Base-by-base conservation (phyloP, 495 filamentous ascomycete species). In the Penicillium soppii region DNA sequence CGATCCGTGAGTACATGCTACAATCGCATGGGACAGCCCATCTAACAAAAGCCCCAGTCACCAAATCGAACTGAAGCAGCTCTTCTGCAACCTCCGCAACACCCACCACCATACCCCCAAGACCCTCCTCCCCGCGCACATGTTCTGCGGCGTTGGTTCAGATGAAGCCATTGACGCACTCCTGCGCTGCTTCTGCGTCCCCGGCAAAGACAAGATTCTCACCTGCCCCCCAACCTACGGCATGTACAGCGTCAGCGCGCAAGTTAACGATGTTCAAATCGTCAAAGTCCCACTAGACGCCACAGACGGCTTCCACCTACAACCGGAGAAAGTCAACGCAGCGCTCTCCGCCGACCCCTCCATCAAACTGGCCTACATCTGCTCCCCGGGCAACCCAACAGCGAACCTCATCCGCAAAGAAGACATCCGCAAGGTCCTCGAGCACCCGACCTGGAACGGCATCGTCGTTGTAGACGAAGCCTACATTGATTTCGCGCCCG, bases 151-250 rank as follows among this genome's bases (percentile, higher is more conserved):
- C 54, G 92, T 98, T 43, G 94, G 94, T 54, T 91, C 87, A 49
- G 95, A 98, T 69, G 94, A 98, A 73, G 91, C 88, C 37, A 96
- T 98, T 69, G 94, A 98, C 72, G 88, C 89, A 5, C 80, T 98
- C 12, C 78, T 97, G 27, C 85, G 94, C 42, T 90, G 86, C 70
- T 98, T 98, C 77, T 97, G 94, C 70, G 71, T 79, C 2, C 94
- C 94, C 1, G 89, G 90, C 19, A 77, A 75, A 43, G 95, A 97
- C 70, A 89, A 87, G 57, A 92, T 97, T 66, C 81, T 98, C 10
- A 91, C 89, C 21, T 97, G 91, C 62, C 94, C 94, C 17, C 94
- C 95, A 0, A 98, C 94, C 0, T 98, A 98, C 71, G 94, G 94
- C 61, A 98, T 98, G 94, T 97, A 98, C 72, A 78, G 82, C 19